Evolutionary conservation across 1,284 basidiomycete species (phyloP).

Genomic region (Puccinia coronata): DNA sequence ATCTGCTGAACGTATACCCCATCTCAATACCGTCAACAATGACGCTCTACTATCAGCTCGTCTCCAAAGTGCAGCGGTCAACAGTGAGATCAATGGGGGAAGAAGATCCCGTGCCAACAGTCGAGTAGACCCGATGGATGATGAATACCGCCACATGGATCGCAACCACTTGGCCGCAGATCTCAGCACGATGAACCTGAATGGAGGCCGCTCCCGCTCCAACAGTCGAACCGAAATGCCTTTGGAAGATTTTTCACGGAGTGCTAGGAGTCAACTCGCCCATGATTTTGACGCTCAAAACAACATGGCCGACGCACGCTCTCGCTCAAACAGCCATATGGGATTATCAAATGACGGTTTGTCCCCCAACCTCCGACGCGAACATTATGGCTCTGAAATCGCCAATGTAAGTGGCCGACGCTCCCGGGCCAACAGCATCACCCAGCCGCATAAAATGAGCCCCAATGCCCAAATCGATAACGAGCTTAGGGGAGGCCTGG

Average conservation of each 20-base stretch:
- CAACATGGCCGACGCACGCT: not conserved
- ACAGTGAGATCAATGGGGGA: conserved; percentile 44
- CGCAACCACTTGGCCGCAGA: conserved; percentile 9
- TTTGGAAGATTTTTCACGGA: conserved; percentile 7
- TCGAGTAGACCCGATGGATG: conserved; percentile 14
- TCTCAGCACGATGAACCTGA: not conserved
- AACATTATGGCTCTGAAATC: conserved; percentile 38
- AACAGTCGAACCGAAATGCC: conserved; percentile 25
- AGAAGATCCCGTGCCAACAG: conserved; percentile 39
- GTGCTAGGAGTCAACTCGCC: conserved; percentile 13
- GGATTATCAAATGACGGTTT: not conserved
- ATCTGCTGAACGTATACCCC: not conserved
- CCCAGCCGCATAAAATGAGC: not conserved
- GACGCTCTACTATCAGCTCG: conserved; percentile 32
- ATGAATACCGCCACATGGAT: not conserved
- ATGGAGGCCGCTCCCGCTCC: conserved; percentile 27
- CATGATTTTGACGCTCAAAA: not conserved
- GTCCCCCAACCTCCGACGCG: conserved; percentile 4
- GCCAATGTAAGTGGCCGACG: conserved; percentile 24
- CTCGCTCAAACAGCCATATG: conserved; percentile 35
- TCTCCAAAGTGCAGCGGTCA: conserved; percentile 34
- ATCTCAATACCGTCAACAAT: not conserved
- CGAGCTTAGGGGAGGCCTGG: not conserved
- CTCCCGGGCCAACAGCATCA: conserved; percentile 32
- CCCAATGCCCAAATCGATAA: not conserved